Base-by-base conservation (phyloP, 306 rosid genomes). In the Cercis canadensis region DNA sequence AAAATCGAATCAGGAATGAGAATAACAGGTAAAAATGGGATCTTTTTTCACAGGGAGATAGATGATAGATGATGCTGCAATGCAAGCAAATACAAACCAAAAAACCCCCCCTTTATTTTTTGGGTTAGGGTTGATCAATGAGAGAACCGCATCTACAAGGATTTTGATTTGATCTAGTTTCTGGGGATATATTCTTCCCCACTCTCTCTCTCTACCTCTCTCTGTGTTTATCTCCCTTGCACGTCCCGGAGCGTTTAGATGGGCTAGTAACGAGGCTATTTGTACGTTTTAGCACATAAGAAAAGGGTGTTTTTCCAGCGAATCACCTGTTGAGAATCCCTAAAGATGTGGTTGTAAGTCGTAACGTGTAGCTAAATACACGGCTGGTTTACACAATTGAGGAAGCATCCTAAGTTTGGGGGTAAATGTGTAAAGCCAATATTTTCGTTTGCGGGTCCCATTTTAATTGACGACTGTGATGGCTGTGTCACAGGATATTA, bases 111-210 rank as follows among this genome's bases (percentile, higher is more conserved):
- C 49, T 66, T 33, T 14, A 6, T 9, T 37, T 37, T 36, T 33
- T 8, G 31, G 39, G 36, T 9, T 19, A 29, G 45, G 37, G 53
- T 21, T 65, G 52, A 32, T 54, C 32, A 56, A 18, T 29, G 56
- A n/a, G 10, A 65, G 19, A 66, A 57, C 68, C 62, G 55, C 62
- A 6, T 18, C 7, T 0, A 3, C 3, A 33, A 50, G 45, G 58
- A 33, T 9, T 19, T 65, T 2, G 7, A 7, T 39, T 61, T 68
- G 65, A 52, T 76, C 65, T 18, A 56, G 32, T 17, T 17, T 18
- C 16, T 24, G 29, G 56, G 65, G 70, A 41, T 75, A 54, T 47
- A 56, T 18, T 24, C 73, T 67, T 71, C 7, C 31, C 51, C 15
- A 7, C 36, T 40, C 39, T 46, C 24, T 41, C 36, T 40, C 39